phyloP scores from a whole-genome alignment of 2,329 filamentous ascomycete species.

The Biscogniauxia marginata region DNA sequence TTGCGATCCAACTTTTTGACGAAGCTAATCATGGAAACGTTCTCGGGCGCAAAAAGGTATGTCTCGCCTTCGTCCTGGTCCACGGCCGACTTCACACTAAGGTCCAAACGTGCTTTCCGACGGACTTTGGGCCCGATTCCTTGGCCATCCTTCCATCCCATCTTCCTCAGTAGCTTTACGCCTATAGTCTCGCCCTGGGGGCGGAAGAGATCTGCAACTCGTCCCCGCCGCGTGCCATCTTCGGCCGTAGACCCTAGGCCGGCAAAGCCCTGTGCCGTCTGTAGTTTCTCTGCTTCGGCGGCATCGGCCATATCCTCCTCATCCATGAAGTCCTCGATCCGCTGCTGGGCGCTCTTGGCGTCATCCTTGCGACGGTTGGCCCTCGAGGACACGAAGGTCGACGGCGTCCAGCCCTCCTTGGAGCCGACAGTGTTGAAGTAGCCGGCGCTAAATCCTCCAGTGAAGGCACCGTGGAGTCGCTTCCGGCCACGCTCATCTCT shows the following conservation, averaged over 20 bases:
- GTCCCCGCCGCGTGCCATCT: conserved; percentile 48
- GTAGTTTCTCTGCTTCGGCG: conserved; percentile 71
- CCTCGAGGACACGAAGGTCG: conserved; percentile 88
- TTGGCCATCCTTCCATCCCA: conserved; percentile 96
- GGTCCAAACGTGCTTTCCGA: conserved; percentile 68
- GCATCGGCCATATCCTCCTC: conserved; percentile 90
- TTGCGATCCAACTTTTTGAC: conserved; percentile 65
- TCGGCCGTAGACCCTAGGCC: conserved; percentile 69
- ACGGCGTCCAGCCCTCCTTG: conserved; percentile 95
- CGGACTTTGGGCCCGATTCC: conserved; percentile 86
- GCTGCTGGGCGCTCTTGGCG: conserved; percentile 51
- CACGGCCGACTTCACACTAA: conserved; percentile 34
- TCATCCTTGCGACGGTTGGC: conserved; percentile 71
- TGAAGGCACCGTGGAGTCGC: conserved; percentile 92
- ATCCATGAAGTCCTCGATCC: conserved; percentile 94
- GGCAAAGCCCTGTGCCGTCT: conserved; percentile 72
- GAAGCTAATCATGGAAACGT: conserved; percentile 68
- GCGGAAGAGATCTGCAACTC: conserved; percentile 69
- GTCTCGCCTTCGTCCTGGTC: conserved; percentile 44
- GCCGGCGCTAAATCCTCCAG: conserved; percentile 93
- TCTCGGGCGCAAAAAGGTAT: conserved; percentile 83
- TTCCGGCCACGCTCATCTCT: conserved; percentile 89
- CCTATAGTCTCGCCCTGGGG: conserved; percentile 81
- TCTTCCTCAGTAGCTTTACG: conserved; percentile 76
- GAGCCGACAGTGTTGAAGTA: conserved; percentile 99